Conservation (phyloP, 805 yeast species). For the Debaryomyces prosopidis region DNA sequence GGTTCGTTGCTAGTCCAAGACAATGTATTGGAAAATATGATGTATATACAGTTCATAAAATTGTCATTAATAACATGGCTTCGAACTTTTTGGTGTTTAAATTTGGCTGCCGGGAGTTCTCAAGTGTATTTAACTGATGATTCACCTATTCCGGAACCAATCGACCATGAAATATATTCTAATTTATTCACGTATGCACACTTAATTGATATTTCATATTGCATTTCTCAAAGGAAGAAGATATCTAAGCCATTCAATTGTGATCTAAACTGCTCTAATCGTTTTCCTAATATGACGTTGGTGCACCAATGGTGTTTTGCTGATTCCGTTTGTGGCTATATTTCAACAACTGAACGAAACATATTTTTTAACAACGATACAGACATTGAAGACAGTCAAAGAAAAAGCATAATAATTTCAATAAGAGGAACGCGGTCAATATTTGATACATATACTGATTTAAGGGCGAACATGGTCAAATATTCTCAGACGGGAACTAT, state of each 20-base stretch:
- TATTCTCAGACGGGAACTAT: constrained; percentile 22
- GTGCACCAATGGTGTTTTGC: constrained; percentile 43
- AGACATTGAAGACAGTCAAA: constrained; percentile 5
- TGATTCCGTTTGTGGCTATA: constrained; percentile 39
- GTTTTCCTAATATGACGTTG: constrained; percentile 37
- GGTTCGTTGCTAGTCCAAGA: too few relatives aligned
- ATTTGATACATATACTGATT: constrained; percentile 39
- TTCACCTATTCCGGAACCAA: constrained; percentile 13
- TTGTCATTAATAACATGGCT: constrained; percentile 1
- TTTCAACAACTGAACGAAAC: constrained; percentile 30
- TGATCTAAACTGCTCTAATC: constrained; percentile 31
- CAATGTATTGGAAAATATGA: too few relatives aligned
- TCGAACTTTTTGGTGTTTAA: neutral
- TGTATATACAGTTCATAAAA: neutral
- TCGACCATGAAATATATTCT: constrained; percentile 24
- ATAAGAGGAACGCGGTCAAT: constrained; percentile 46
- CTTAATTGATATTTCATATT: constrained; percentile 44
- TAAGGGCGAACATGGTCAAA: constrained; percentile 34
- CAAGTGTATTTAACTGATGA: neutral
- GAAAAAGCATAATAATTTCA: constrained; percentile 33
- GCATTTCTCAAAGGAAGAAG: constrained; percentile 29
- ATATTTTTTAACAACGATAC: constrained; percentile 21
- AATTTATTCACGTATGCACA: constrained; percentile 40
- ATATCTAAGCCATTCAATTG: constrained; percentile 42
- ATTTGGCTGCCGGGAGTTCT: neutral